Evolutionary conservation across 495 filamentous ascomycete species (phyloP).

Genomic region (Letharia lupina): DNA sequence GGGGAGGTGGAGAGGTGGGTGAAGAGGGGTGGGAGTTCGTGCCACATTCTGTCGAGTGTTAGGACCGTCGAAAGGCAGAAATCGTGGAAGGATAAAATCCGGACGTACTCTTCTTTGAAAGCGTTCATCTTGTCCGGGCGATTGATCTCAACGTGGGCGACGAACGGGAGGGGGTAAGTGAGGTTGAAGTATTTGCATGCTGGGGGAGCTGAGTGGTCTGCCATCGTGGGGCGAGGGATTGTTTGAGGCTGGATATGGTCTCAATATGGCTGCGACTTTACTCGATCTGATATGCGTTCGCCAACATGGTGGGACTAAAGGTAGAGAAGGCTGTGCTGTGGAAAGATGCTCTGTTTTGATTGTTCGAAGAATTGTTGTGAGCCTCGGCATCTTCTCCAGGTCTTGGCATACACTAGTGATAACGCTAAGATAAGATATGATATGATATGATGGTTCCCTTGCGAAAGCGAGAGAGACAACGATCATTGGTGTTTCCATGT

Average conservation of each 20-base stretch:
- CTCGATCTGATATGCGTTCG: too few species aligned
- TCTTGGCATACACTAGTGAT: neutral
- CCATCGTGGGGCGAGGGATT: neutral
- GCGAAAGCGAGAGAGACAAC: too few species aligned
- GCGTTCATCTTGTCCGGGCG: slow-evolving; percentile 84
- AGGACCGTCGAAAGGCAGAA: neutral
- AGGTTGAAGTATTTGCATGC: slow-evolving; percentile 68
- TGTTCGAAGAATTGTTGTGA: neutral
- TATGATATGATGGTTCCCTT: neutral
- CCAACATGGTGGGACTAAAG: neutral
- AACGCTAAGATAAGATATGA: slow-evolving; percentile 7
- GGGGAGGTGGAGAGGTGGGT: slow-evolving; percentile 61
- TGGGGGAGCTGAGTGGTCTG: neutral
- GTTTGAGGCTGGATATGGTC: neutral
- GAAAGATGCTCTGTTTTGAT: neutral
- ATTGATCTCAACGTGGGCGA: slow-evolving; percentile 92
- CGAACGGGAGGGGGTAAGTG: slow-evolving; percentile 57
- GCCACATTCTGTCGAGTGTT: slow-evolving; percentile 63
- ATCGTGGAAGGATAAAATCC: neutral
- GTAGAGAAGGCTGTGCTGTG: neutral
- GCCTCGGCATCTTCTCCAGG: neutral
- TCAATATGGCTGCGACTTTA: too few species aligned
- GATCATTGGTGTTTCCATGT: too few species aligned
- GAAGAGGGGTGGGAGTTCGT: slow-evolving; percentile 69
- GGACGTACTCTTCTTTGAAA: slow-evolving; percentile 60